Evolutionary conservation across 768 basidiomycete species (phyloP), one percentile per base, ranked within the genome.

Genomic region (Lactarius psammicola): DNA sequence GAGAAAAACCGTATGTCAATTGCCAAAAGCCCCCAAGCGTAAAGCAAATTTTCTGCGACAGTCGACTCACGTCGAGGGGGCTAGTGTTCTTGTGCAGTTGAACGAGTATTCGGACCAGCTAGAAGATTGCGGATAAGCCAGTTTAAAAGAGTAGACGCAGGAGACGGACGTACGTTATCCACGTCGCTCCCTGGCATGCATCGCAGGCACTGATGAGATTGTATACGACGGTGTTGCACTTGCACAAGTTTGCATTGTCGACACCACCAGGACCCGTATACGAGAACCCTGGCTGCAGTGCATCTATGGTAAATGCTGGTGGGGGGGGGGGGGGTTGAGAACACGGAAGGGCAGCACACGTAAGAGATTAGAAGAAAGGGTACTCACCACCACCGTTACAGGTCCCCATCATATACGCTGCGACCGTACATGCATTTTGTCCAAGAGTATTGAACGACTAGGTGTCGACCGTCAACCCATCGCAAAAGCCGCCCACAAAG

Each of bases 381-480:
- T 40, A 44, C 65, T 58, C 56, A 66, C 65, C 3, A 1, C 65
- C 65, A 20, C 31, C 31, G 9, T 59, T 54, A 13, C 65, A 66
- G 30, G 65, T 66, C 10, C 56, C 17, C 56, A 62, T 23, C 38
- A 66, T 9, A 15, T 62, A 62, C 2, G 60, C 65, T 3, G 60
- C 56, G 13, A 66, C 40, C 1, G 46, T 54, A 36, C 60, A 66
- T 31, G 60, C 56, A 36, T 66, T 54, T 55, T 66, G 65, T 2
- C n/a, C 26, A n/a, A 66, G 18, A 2, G 49, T 23, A 49, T 66
- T 66, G 46, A 66, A 66, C 0, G 60, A 9, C 65, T 62, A 36
- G 3, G 20, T 36, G 18, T 15, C 6, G 4, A 26, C 9, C 18
- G 33, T 56, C 31, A 56, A 56, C 6, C 5, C 15, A 56, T 13